Percentiles rank a stretch among this genome's conserved stretches.
These are phyloP conservation scores for Lactarius sanguifluus DNA, from an alignment of 768 basidiomycete genomes.

Conservation along the genomic window DNA sequence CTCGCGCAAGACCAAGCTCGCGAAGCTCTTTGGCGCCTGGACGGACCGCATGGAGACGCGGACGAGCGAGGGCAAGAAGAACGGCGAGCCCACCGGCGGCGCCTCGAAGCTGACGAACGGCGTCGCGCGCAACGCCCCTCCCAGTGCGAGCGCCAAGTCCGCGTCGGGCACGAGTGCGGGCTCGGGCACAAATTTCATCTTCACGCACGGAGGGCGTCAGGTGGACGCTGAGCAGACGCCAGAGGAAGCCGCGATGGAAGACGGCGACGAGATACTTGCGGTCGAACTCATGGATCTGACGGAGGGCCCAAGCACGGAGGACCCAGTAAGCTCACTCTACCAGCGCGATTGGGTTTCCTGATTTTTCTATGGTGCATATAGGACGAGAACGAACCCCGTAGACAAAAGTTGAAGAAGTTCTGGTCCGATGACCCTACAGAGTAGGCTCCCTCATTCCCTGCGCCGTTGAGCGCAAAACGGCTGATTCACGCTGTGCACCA, in stretches of 20 bases:
- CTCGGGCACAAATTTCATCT: conserved; percentile 73
- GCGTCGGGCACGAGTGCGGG: conserved; percentile 28
- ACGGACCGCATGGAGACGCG: conserved; percentile 77
- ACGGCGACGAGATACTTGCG: conserved; percentile 84
- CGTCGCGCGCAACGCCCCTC: conserved; percentile 19
- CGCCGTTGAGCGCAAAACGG: background rate
- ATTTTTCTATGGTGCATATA: conserved; percentile 33
- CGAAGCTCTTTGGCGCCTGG: conserved; percentile 83
- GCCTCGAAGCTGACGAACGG: conserved; percentile 25
- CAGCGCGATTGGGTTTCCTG: too few relatives aligned
- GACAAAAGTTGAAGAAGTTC: conserved; percentile 74
- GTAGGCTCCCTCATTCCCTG: conserved; percentile 44
- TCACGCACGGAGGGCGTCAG: conserved; percentile 77
- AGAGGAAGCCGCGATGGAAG: conserved; percentile 85
- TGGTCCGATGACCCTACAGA: conserved; percentile 77
- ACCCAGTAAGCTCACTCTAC: conserved; percentile 45
- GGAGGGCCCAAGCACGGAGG: conserved; percentile 59
- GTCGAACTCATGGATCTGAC: conserved; percentile 92
- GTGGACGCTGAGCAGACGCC: conserved; percentile 82
- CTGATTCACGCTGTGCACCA: conserved; percentile 33
- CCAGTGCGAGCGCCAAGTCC: conserved; percentile 38
- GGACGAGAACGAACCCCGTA: conserved; percentile 52
- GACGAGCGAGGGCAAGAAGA: conserved; percentile 37
- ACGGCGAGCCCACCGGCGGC: conserved; percentile 39
- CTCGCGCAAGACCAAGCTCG: conserved; percentile 84